phyloP scores from a whole-genome alignment of 2,329 filamentous ascomycete genomes.

The Lecanicillium sp. region DNA sequence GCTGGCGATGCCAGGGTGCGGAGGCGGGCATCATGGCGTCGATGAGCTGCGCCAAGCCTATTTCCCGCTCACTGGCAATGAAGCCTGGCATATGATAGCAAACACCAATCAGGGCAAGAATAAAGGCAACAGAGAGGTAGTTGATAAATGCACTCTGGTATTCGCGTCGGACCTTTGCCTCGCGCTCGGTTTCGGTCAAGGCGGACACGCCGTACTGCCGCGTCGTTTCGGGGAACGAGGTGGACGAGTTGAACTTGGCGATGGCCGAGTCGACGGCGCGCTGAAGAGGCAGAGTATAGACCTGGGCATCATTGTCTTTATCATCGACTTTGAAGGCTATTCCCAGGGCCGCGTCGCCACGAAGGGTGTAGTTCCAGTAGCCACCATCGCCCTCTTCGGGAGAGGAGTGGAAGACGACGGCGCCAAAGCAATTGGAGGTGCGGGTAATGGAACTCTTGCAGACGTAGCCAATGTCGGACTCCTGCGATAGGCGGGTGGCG shows the following conservation, averaged over 20 bases:
- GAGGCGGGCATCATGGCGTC: slow-evolving; percentile 66
- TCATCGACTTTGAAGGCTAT: slow-evolving; percentile 46
- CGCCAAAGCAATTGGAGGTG: slow-evolving; percentile 64
- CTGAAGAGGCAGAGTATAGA: slow-evolving; percentile 62
- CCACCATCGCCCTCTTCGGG: slow-evolving; percentile 46
- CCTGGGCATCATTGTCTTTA: slow-evolving; percentile 53
- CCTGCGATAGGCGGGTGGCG: slow-evolving; percentile 14
- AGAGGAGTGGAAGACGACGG: slow-evolving; percentile 63
- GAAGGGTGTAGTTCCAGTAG: slow-evolving; percentile 66
- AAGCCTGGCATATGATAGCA: slow-evolving; percentile 66
- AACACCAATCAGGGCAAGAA: slow-evolving; percentile 61
- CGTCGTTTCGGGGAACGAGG: slow-evolving; percentile 20
- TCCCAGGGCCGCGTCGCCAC: slow-evolving; percentile 53
- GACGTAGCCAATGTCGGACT: slow-evolving; percentile 24
- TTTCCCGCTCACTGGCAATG: slow-evolving; percentile 62
- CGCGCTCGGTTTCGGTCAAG: slow-evolving; percentile 37
- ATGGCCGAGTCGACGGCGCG: slow-evolving; percentile 61
- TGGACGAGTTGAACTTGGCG: slow-evolving; percentile 6
- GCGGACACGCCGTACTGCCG: slow-evolving; percentile 24
- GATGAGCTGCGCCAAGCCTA: slow-evolving; percentile 64
- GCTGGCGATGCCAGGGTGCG: slow-evolving; percentile 38
- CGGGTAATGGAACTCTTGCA: slow-evolving; percentile 56
- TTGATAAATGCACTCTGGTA: slow-evolving; percentile 60
- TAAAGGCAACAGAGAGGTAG: slow-evolving; percentile 59
- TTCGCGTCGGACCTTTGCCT: slow-evolving; percentile 46